Percentiles rank a stretch among this genome's conserved stretches.
Conservation (phyloP, 1,284 basidiomycete genomes). For the Termitomyces sp. region DNA sequence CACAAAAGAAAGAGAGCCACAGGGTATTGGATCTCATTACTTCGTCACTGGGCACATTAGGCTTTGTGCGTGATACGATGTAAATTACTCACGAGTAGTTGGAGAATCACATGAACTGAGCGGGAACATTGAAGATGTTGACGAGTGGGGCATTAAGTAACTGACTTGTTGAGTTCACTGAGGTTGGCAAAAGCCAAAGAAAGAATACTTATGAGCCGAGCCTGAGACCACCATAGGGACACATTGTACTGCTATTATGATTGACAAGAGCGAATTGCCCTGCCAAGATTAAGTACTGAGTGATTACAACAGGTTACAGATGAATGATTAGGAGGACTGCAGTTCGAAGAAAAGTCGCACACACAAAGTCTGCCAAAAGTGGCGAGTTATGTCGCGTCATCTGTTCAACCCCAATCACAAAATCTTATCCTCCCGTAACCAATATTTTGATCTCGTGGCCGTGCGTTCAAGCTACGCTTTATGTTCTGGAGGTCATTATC, state of each 20-base stretch:
- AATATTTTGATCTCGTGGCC: constrained; percentile 12
- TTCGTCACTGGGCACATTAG: constrained; percentile 65
- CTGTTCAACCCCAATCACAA: constrained; percentile 8
- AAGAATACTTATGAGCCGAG: not conserved
- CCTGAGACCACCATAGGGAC: not conserved
- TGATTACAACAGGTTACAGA: not conserved
- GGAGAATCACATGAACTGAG: not conserved
- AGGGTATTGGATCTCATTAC: constrained; percentile 68
- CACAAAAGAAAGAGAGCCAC: constrained; percentile 70
- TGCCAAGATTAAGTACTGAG: not conserved
- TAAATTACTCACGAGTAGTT: constrained; percentile 15
- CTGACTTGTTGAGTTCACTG: not conserved
- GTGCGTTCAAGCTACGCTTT: constrained; percentile 11
- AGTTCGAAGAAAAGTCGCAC: not conserved
- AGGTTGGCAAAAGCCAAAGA: not conserved
- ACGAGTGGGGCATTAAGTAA: not conserved
- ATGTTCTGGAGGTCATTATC: constrained; percentile 34
- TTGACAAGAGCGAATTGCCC: not conserved
- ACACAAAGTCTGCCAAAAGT: constrained; percentile 3
- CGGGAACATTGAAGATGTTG: not conserved
- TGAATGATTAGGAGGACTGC: not conserved
- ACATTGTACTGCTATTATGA: not conserved
- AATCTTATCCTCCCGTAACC: constrained; percentile 10
- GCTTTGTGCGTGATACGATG: constrained; percentile 53
- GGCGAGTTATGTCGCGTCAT: constrained; percentile 14